Percentiles rank a stretch among this genome's conserved stretches.
Conservation (phyloP, 2,329 filamentous ascomycete species). For the Cercospora sojina region DNA sequence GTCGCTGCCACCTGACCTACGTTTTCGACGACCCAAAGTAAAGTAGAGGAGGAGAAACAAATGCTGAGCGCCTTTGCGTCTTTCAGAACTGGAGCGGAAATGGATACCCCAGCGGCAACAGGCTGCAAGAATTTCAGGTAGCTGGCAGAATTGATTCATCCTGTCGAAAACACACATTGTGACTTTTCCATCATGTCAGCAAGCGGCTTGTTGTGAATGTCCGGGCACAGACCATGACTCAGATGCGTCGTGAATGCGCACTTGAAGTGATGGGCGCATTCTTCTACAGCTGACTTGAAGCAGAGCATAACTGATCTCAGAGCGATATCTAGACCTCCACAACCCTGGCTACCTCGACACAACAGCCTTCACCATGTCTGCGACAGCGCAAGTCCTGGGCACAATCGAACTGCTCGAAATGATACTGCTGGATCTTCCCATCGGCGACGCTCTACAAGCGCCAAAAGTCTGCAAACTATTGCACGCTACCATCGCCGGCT, state of each 20-base stretch:
- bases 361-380: background rate
- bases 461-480: constrained; percentile 29
- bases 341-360: background rate
- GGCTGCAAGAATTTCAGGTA: constrained; percentile 6
- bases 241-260: background rate
- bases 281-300: background rate
- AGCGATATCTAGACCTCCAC: background rate
- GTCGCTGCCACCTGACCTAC: constrained; percentile 69
- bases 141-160: constrained; percentile 8
- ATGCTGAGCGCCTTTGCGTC: constrained; percentile 7
- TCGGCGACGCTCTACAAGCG: constrained; percentile 23
- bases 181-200: constrained; percentile 1
- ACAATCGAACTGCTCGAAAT: constrained; percentile 37
- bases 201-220: background rate
- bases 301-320: background rate
- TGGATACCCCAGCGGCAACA: background rate
- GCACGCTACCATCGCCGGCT: constrained; percentile 24
- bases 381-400: background rate
- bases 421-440: constrained; percentile 33
- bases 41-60: constrained; percentile 3
- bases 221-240: background rate
- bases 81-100: background rate
- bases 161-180: constrained; percentile 5
- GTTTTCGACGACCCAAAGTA: constrained; percentile 61
- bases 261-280: too few relatives aligned